These are phyloP conservation scores for Scedosporium boydii DNA, from an alignment of 2,329 filamentous ascomycete species.

Conservation along the genomic window DNA sequence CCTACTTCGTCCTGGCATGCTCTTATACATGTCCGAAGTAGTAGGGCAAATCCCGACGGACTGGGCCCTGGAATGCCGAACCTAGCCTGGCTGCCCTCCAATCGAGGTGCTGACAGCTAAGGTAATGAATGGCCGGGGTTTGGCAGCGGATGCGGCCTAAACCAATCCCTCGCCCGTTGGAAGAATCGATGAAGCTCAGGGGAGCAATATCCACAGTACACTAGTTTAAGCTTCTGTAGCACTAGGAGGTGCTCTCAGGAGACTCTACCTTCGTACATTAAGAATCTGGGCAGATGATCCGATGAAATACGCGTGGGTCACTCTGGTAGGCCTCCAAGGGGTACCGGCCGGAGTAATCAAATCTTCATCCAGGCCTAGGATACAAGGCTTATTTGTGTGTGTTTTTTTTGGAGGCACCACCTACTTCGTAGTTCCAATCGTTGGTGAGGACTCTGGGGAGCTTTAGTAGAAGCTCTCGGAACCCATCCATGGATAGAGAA, in stretches of 20 bases:
- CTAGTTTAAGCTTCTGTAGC: neutral
- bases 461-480: too few species aligned
- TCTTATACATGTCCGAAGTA: too few species aligned
- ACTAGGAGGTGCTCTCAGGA: neutral
- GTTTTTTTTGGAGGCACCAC: neutral
- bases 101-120: neutral
- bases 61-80: neutral
- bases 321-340: neutral
- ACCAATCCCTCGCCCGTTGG: too few species aligned
- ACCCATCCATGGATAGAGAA: neutral
- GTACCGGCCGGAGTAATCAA: neutral
- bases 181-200: too few species aligned
- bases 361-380: too few species aligned
- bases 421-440: neutral
- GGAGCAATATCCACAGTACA: neutral
- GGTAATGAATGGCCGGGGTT: too few species aligned
- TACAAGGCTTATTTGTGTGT: neutral
- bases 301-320: neutral
- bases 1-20: neutral
- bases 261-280: neutral
- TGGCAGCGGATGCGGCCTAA: too few species aligned
- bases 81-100: neutral
- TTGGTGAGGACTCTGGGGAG: too few species aligned
- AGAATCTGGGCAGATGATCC: neutral
- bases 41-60: neutral